Evolutionary conservation across 163 green algal genomes (phyloP), one percentile per base, ranked within the genome.

Genomic region (Scenedesmus sp.): DNA sequence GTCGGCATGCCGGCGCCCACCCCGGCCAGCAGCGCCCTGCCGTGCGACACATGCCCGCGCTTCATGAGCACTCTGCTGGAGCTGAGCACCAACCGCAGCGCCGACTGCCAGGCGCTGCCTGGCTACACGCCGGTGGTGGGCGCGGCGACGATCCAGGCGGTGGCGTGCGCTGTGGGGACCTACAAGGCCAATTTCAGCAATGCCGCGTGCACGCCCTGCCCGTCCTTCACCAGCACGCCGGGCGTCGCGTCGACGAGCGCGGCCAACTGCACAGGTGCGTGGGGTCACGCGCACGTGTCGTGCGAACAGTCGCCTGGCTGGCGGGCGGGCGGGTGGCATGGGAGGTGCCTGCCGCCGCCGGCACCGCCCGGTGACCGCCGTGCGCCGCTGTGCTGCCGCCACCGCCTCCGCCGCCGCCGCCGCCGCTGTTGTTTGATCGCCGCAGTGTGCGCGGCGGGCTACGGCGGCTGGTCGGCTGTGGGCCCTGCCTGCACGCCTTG

Each of bases 371-470:
- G n/a, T n/a, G n/a, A n/a, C n/a, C n/a, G n/a, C n/a, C 17, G 51
- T 60, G 51, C 17, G n/a, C 10, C 6, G 20, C 20, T 65, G 26
- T 11, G 20, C 57, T 36, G 57, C 57, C 2, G 3, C 57, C 57
- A 65, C 53, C 15, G 14, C 54, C 17, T 63, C 4, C 17, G 26
- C 42, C 45, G 24, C 44, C 24, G 39, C n/a, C n/a, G 22, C 22
- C 22, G 18, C 14, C 51, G 33, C 33, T 51, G 31, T 31, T 24
- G 24, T 63, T 5, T 14, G 33, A 10, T 31, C 50, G 44, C 28
- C 63, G 66, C 66, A 75, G 66, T 63, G 48, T 75, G 66, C 18
- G 28, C n/a, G 20, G 47, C 66, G 33, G 66, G 66, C 26, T 75
- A 26, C 13, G 66, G 66, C 28, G n/a, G 26, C 20, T 75, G 66